Evolutionary conservation across 1,139 yeast genomes (phyloP).

Genomic region (Petasospora rhodanensis): DNA sequence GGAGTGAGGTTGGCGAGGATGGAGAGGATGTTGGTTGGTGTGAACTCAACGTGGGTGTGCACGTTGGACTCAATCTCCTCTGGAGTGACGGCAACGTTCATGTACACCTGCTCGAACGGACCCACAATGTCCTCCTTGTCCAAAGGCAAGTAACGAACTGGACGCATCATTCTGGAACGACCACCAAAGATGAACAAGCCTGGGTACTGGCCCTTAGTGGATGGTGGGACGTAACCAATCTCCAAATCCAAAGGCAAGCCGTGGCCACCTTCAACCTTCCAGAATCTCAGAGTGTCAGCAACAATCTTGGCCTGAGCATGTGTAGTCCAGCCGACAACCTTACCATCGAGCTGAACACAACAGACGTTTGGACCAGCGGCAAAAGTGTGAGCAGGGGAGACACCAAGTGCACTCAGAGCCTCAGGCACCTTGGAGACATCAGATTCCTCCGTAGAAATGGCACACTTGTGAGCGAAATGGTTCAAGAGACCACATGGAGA

Average conservation of each 20-base stretch:
- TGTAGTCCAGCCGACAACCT: slow-evolving; percentile 89
- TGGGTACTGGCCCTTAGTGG: slow-evolving; percentile 94
- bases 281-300: slow-evolving; percentile 84
- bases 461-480: slow-evolving; percentile 94
- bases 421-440: slow-evolving; percentile 72
- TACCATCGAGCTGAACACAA: slow-evolving; percentile 93
- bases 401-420: slow-evolving; percentile 72
- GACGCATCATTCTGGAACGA: slow-evolving; percentile 92
- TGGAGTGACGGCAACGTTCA: slow-evolving; percentile 94
- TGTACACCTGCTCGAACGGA: slow-evolving; percentile 96
- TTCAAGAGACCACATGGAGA: slow-evolving; percentile 98
- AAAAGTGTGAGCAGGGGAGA: slow-evolving; percentile 67
- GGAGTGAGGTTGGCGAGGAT: slow-evolving; percentile 96
- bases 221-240: slow-evolving; percentile 93
- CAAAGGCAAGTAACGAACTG: slow-evolving; percentile 84
- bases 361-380: slow-evolving; percentile 87
- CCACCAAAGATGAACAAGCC: slow-evolving; percentile 91
- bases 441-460: slow-evolving; percentile 69
- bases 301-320: slow-evolving; percentile 83
- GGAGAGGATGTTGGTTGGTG: slow-evolving; percentile 91
- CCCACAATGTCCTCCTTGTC: slow-evolving; percentile 85
- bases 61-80: slow-evolving; percentile 77
- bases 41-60: slow-evolving; percentile 90
- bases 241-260: slow-evolving; percentile 83
- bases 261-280: slow-evolving; percentile 83